Percentiles rank a stretch among this genome's conserved stretches.
phyloP scores from a whole-genome alignment of 2,329 filamentous ascomycete species.

The Leptosphaerulina australis region DNA sequence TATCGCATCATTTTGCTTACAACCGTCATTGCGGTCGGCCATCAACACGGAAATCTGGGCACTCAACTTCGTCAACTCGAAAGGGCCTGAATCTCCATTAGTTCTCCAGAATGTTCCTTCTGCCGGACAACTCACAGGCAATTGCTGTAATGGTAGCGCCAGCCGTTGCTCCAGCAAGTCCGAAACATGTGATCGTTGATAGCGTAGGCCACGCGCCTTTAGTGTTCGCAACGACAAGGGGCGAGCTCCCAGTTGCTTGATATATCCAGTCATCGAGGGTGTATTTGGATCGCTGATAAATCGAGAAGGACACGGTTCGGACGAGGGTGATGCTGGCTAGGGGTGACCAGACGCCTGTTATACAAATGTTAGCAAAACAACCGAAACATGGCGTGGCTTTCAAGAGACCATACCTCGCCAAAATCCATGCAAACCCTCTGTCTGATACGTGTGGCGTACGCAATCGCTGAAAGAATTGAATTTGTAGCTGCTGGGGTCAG shows the following conservation, averaged over 20 bases:
- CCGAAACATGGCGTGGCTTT: not conserved
- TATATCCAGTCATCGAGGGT: conserved; percentile 73
- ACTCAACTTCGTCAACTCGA: conserved; percentile 87
- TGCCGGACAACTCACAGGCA: conserved; percentile 62
- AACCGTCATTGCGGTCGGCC: conserved; percentile 63
- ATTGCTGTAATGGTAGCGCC: conserved; percentile 80
- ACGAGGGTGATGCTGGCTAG: conserved; percentile 79
- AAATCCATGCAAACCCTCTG: conserved; percentile 57
- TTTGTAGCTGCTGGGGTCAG: conserved; percentile 61
- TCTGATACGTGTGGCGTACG: conserved; percentile 73
- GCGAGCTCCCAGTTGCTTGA: conserved; percentile 68
- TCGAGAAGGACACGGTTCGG: conserved; percentile 77
- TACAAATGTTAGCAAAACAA: conserved; percentile 19
- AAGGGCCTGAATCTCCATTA: conserved; percentile 63
- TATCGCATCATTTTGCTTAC: conserved; percentile 44
- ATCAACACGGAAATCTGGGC: conserved; percentile 83
- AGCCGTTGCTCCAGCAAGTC: conserved; percentile 76
- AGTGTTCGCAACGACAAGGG: conserved; percentile 73
- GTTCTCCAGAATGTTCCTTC: conserved; percentile 1
- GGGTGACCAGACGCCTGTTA: conserved; percentile 74
- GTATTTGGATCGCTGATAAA: conserved; percentile 80
- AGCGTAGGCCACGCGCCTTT: conserved; percentile 73
- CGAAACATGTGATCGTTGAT: conserved; percentile 77
- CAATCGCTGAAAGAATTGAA: conserved; percentile 77
- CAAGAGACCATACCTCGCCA: conserved; percentile 56